Conservation (phyloP, 305 asterid genomes). For the Solanum hybrid region DNA sequence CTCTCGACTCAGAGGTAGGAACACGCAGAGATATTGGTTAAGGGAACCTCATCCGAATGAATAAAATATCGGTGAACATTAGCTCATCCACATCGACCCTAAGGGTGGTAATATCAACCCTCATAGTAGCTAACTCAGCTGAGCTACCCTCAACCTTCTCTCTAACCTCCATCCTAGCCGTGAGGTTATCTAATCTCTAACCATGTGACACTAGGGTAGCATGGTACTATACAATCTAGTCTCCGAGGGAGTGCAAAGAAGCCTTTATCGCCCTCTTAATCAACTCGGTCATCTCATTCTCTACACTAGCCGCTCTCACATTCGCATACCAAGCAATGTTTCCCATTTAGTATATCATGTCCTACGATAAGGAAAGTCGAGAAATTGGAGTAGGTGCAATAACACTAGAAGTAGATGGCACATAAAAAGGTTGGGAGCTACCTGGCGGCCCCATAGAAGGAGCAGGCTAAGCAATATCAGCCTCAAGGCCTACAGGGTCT, state of each 20-base stretch:
- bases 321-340: neutral
- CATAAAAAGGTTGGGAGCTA: neutral
- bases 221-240: no score
- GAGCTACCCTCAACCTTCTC: neutral
- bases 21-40: fast-evolving
- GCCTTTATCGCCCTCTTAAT: neutral
- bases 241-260: neutral
- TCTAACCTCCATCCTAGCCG: neutral
- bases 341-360: neutral
- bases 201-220: neutral
- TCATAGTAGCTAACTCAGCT: neutral
- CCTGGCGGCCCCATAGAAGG: neutral
- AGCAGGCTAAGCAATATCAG: neutral
- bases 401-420: neutral
- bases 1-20: neutral
- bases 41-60: neutral
- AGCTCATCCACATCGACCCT: neutral
- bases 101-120: neutral
- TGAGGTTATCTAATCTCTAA: neutral
- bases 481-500: neutral
- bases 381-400: fast-evolving
- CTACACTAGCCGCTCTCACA: neutral
- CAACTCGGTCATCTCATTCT: neutral
- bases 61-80: neutral
- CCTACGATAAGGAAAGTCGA: neutral